Percentiles rank a stretch among this genome's conserved stretches.
These are phyloP conservation scores for Ogataea pini DNA, from an alignment of 805 yeast genomes.

Conservation along the genomic window DNA sequence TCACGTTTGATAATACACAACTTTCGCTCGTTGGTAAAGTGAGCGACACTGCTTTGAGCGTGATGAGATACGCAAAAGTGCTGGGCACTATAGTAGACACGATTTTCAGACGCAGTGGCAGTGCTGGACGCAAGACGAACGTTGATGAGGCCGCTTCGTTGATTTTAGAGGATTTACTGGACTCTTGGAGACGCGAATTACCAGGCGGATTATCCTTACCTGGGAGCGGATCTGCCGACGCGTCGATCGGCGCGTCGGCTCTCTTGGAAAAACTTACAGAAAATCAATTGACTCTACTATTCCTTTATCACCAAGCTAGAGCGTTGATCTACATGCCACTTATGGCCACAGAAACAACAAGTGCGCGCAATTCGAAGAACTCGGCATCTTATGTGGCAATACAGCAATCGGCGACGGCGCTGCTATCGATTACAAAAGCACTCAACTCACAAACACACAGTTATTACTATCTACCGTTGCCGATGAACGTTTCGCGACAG, in stretches of 20 bases:
- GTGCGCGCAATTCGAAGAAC: slow-evolving; percentile 34
- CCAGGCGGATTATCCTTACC: neutral
- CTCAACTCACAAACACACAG: slow-evolving; percentile 40
- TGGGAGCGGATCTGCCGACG: neutral
- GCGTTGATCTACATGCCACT: slow-evolving; percentile 65
- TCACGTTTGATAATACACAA: slow-evolving; percentile 58
- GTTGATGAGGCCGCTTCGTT: slow-evolving; percentile 35
- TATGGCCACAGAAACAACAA: slow-evolving; percentile 45
- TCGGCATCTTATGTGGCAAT: slow-evolving; percentile 62
- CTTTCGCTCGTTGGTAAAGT: slow-evolving; percentile 72
- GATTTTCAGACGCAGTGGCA: slow-evolving; percentile 56
- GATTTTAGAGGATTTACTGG: slow-evolving; percentile 63
- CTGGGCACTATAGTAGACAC: slow-evolving; percentile 73
- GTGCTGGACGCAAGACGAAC: slow-evolving; percentile 27
- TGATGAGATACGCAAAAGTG: slow-evolving; percentile 70
- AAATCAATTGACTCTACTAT: slow-evolving; percentile 54
- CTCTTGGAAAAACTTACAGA: slow-evolving; percentile 35
- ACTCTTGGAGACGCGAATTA: slow-evolving; percentile 77
- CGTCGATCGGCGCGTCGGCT: neutral
- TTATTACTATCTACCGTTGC: slow-evolving; percentile 55
- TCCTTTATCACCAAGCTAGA: slow-evolving; percentile 61
- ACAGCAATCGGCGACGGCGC: slow-evolving; percentile 68
- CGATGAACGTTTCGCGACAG: slow-evolving; percentile 61
- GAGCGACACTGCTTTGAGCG: slow-evolving; percentile 57
- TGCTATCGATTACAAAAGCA: slow-evolving; percentile 50